A percentile compares a stretch with the other conserved stretches of the same genome.
Evolutionary conservation across 495 filamentous ascomycete species (phyloP).

Genomic region (Durotheca rogersii): DNA sequence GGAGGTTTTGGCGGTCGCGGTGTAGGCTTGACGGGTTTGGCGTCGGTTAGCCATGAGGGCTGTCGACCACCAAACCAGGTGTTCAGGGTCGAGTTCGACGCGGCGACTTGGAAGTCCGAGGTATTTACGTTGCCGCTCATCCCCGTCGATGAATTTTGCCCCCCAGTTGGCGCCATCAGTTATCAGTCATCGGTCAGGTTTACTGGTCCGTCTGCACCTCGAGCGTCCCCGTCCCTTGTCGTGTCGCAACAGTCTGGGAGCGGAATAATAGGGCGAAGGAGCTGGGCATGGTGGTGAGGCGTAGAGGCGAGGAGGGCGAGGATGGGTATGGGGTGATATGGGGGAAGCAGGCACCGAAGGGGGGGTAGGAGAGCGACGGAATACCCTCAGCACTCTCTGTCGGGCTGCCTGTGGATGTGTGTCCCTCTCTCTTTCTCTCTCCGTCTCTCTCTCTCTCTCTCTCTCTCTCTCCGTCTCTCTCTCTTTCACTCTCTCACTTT

Average conservation of each 20-base stretch:
- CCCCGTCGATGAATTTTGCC: slow-evolving; percentile 9
- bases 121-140: slow-evolving; percentile 6
- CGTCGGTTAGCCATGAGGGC: slow-evolving; percentile 65
- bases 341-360: neutral
- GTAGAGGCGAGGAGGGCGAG: neutral
- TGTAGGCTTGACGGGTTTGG: slow-evolving; percentile 40
- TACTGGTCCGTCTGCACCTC: slow-evolving; percentile 5
- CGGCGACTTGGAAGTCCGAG: slow-evolving; percentile 51
- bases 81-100: slow-evolving; percentile 69
- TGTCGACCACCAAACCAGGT: slow-evolving; percentile 64
- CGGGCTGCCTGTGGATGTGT: no score
- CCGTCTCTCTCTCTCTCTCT: no score
- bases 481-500: no score
- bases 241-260: slow-evolving; percentile 12
- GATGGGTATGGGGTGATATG: neutral
- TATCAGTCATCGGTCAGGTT: slow-evolving; percentile 1
- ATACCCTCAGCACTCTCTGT: no score
- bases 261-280: slow-evolving; percentile 11
- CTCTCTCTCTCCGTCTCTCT: no score
- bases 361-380: neutral
- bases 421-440: no score
- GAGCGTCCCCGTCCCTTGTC: slow-evolving; percentile 18
- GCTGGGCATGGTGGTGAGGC: slow-evolving; percentile 12
- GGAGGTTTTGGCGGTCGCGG: slow-evolving; percentile 38
- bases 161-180: slow-evolving; percentile 28